Conservation (phyloP, 2,329 filamentous ascomycete genomes). For the Metarhizium guizhouense region DNA sequence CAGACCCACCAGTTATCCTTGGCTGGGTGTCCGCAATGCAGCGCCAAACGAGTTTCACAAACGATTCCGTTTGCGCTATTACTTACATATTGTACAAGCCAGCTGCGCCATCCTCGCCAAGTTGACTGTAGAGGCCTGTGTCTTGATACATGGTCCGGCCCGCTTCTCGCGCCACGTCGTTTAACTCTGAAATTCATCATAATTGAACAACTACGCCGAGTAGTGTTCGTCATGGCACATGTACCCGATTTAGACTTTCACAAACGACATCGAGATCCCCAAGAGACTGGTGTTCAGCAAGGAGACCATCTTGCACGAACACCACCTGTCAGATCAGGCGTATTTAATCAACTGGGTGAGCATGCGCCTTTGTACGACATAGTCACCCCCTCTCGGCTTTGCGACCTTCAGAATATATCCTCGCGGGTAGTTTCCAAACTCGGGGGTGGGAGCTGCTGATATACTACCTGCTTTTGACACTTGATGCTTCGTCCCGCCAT, state of each 20-base stretch:
- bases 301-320: conserved; percentile 19
- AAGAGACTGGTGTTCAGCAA: conserved; percentile 32
- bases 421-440: background rate
- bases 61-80: background rate
- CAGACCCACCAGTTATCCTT: background rate
- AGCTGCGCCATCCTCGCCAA: background rate
- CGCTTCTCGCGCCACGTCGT: background rate
- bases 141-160: background rate
- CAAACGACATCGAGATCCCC: conserved; percentile 40
- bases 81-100: background rate
- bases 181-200: background rate
- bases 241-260: conserved; percentile 30
- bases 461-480: background rate
- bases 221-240: conserved; percentile 28
- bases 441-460: background rate
- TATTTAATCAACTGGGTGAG: background rate
- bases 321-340: background rate
- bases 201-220: background rate
- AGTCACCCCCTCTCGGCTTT: background rate
- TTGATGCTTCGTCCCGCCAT: conserved; percentile 13
- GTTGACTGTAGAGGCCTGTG: background rate
- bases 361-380: background rate
- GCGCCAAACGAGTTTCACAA: background rate
- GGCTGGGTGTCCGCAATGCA: background rate
- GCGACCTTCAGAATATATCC: background rate